Evolutionary conservation across 495 filamentous ascomycete species (phyloP).

Genomic region (Xylona heveae): DNA sequence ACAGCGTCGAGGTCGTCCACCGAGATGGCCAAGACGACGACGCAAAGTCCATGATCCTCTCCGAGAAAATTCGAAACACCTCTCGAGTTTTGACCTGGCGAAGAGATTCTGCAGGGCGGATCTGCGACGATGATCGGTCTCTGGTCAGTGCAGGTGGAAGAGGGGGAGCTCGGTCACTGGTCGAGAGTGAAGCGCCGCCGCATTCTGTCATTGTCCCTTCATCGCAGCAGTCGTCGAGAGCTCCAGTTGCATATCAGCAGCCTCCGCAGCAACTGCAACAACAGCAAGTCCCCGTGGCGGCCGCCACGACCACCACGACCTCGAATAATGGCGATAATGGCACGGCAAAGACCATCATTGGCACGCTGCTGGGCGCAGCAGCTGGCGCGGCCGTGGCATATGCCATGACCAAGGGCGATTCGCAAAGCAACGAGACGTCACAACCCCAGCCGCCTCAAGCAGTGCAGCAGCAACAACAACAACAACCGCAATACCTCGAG

Average conservation of each 20-base stretch:
- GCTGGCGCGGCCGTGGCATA: conserved; percentile 58
- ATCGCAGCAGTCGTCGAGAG: too few species aligned
- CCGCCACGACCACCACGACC: conserved; percentile 15
- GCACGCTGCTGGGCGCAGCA: conserved; percentile 55
- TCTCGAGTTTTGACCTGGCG: conserved; percentile 17
- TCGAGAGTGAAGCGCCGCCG: too few species aligned
- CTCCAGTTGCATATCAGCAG: not conserved
- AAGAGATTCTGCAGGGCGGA: too few species aligned
- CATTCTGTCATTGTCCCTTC: too few species aligned
- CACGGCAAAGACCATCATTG: conserved; percentile 40
- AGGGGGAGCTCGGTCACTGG: too few species aligned
- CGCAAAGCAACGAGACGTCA: conserved; percentile 16
- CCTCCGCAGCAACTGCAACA: conserved; percentile 9
- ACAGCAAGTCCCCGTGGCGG: conserved; percentile 14
- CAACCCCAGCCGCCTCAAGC: conserved; percentile 19
- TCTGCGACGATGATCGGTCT: too few species aligned
- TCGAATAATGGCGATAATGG: conserved; percentile 18
- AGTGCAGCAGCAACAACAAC: conserved; percentile 11
- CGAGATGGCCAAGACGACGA: conserved; percentile 10
- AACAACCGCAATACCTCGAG: too few species aligned
- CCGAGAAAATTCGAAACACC: too few species aligned
- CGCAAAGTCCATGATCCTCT: conserved; percentile 12
- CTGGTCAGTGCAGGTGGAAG: too few species aligned
- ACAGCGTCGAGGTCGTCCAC: conserved; percentile 26
- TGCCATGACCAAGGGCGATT: conserved; percentile 39